Conservation (phyloP, 768 basidiomycete genomes). For the Suillus variegatus region DNA sequence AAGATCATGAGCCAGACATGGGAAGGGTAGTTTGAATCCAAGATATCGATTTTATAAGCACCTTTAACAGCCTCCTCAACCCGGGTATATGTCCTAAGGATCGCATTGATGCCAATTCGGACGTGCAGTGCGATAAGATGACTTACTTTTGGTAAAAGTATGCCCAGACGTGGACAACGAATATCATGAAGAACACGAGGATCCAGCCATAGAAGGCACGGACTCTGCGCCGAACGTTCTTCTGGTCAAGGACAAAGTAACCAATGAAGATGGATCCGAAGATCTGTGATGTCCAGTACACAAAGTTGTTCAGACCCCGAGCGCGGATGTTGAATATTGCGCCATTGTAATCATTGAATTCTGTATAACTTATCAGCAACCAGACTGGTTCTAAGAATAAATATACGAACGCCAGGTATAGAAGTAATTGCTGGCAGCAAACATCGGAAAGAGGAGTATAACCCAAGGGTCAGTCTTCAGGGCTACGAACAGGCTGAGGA, state of each 20-base stretch:
- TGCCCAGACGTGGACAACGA: slow-evolving; percentile 74
- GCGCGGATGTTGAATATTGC: slow-evolving; percentile 79
- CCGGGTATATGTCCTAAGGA: slow-evolving; percentile 58
- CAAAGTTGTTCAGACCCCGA: slow-evolving; percentile 75
- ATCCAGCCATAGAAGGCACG: slow-evolving; percentile 75
- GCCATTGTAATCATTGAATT: slow-evolving; percentile 82
- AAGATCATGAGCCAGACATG: slow-evolving; percentile 67
- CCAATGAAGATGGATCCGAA: slow-evolving; percentile 76
- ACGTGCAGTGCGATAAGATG: neutral
- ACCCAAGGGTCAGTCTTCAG: slow-evolving; percentile 73
- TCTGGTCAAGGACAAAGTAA: slow-evolving; percentile 60
- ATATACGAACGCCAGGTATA: slow-evolving; percentile 73
- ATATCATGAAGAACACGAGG: slow-evolving; percentile 64
- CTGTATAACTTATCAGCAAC: slow-evolving; percentile 35
- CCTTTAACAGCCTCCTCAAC: slow-evolving; percentile 36
- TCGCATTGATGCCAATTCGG: neutral
- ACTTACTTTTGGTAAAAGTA: slow-evolving; percentile 74
- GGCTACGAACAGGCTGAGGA: slow-evolving; percentile 66
- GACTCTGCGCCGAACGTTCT: slow-evolving; percentile 53
- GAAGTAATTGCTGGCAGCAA: slow-evolving; percentile 83
- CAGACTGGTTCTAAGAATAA: neutral
- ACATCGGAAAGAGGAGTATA: slow-evolving; percentile 81
- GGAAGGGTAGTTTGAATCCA: slow-evolving; percentile 53
- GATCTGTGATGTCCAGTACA: slow-evolving; percentile 82
- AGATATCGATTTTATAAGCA: slow-evolving; percentile 55